phyloP scores from a whole-genome alignment of 345 rosid genomes.

The Diplotaxis tenuifolia region DNA sequence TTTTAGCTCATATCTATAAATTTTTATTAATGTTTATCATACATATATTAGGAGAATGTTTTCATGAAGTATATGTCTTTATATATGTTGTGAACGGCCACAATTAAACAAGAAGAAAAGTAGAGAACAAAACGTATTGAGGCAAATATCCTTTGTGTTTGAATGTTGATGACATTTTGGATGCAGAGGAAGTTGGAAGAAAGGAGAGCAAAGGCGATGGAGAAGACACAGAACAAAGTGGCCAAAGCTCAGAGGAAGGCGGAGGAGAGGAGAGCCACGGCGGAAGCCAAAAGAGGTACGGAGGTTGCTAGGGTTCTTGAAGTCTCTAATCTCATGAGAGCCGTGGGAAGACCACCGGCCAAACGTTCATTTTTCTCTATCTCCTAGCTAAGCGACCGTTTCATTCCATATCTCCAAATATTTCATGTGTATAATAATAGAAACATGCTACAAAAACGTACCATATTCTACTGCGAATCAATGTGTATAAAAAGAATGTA shows the following conservation, averaged over 20 bases:
- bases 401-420: neutral
- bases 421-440: neutral
- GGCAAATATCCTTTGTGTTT: too few species aligned
- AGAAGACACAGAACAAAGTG: slow-evolving; percentile 85
- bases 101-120: too few species aligned
- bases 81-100: too few species aligned
- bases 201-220: slow-evolving; percentile 74
- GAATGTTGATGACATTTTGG: neutral
- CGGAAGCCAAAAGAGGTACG: neutral
- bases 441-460: neutral
- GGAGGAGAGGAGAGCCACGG: slow-evolving; percentile 79
- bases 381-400: slow-evolving; percentile 7
- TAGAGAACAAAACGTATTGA: too few species aligned
- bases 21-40: neutral
- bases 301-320: neutral
- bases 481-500: slow-evolving; percentile 9
- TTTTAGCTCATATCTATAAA: neutral
- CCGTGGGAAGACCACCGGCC: slow-evolving; percentile 83
- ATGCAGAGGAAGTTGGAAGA: slow-evolving; percentile 92
- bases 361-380: slow-evolving; percentile 75
- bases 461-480: slow-evolving; percentile 15
- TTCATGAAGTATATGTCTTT: neutral
- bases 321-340: slow-evolving; percentile 37
- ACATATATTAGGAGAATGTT: neutral
- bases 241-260: slow-evolving; percentile 86